Evolutionary conservation across 1,284 basidiomycete genomes (phyloP).

Genomic region (Boletus sp.): DNA sequence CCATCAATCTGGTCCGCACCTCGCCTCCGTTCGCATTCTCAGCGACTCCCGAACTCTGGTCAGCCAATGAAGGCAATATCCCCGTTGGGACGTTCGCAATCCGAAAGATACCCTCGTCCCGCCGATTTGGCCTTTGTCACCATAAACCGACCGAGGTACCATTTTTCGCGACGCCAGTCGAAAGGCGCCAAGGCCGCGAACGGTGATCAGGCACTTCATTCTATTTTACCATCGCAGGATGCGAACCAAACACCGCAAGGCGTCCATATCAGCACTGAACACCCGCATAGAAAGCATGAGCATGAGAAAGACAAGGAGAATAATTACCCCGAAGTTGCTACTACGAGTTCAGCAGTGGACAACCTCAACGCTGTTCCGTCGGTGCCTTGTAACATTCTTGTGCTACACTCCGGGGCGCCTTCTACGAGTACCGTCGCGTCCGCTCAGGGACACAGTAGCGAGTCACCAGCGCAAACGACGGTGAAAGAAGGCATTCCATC

Average conservation of each 20-base stretch:
- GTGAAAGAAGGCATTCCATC: background rate
- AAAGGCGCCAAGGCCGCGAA: slow-evolving; percentile 9
- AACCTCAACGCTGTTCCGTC: slow-evolving; percentile 14
- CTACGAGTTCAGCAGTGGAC: background rate
- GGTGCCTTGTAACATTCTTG: slow-evolving; percentile 17
- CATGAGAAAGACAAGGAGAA: slow-evolving; percentile 9
- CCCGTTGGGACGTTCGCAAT: slow-evolving; percentile 30
- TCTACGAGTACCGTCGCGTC: slow-evolving; percentile 31
- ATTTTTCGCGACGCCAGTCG: slow-evolving; percentile 27
- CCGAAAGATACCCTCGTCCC: slow-evolving; percentile 28
- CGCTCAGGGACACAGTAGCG: background rate
- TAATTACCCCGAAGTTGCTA: background rate
- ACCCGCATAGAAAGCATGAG: background rate
- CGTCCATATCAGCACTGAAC: background rate
- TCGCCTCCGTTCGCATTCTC: slow-evolving; percentile 42
- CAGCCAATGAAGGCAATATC: slow-evolving; percentile 4
- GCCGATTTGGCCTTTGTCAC: slow-evolving; percentile 38
- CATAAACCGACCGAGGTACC: slow-evolving; percentile 31
- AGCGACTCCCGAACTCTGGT: slow-evolving; percentile 17
- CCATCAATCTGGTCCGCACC: slow-evolving; percentile 21
- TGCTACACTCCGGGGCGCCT: slow-evolving; percentile 21
- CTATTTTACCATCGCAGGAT: background rate
- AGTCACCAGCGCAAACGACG: slow-evolving; percentile 5
- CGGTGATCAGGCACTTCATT: background rate
- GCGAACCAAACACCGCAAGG: background rate